Base-by-base conservation (phyloP, 2,329 filamentous ascomycete species). In the Didymella keratinophila region DNA sequence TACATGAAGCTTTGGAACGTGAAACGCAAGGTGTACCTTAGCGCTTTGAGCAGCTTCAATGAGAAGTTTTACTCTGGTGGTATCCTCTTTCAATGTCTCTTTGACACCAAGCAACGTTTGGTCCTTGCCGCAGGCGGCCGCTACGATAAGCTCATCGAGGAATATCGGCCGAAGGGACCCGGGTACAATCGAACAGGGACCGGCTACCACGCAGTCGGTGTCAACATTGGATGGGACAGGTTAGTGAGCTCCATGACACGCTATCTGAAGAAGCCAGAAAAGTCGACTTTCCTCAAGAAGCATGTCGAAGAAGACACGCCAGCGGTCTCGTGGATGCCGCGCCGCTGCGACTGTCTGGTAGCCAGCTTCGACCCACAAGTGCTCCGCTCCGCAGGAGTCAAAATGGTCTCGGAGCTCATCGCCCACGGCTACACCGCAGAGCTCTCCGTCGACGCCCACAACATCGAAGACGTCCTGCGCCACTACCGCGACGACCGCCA, bases 101-200 rank as follows among this genome's bases (percentile, higher is more conserved):
- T 93, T 63, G 94, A 98, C 73, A 88, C 86, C 61, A 96, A 92
- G 73, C 86, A 89, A 61, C 81, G 82, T 67, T 90, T 95, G 66
- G 91, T 98, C 0, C 92, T 98, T 71, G 95, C 94, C 6, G 95
- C 93, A 30, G 95, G 96, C 49, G 95, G 95, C 2, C 87, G 95
- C 47, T 99, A 99, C 73, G 96, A 99, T 74, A 87, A 87, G 46
- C 80, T 99, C 20, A 94, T 99, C 64, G 88, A 88, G 72, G 91
- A 96, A 60, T 91, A 96, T 71, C 86, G 89, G 9, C 90, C 91
- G 5, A 89, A 87, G 63, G 85, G 87, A 41, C 82, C 86, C 39
- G 84, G 82, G 23, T 85, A 84, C 44, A 63, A 56, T 81, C 85
- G 72, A 20, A 52, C 65, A 8, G 63, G 61, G 9, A 61, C 61